Percentiles rank a stretch among this genome's conserved stretches.
Evolutionary conservation across 164 flowering plant genomes (phyloP).

Genomic region (Nelumbo lutea): DNA sequence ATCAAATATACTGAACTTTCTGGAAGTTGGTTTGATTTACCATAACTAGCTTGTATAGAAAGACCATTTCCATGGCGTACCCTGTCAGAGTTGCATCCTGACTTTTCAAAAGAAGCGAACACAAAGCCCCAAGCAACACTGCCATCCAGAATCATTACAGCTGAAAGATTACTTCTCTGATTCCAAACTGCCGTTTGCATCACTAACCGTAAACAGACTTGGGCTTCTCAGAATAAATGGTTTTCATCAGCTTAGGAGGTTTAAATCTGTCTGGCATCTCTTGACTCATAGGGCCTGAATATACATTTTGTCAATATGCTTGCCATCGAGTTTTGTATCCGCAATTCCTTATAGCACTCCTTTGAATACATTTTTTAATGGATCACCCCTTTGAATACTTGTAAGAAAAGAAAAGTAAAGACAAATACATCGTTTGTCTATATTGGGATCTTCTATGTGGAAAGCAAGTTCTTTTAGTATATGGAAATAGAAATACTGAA

Average conservation of each 20-base stretch:
- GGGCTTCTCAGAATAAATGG: neutral
- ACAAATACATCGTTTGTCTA: too few species aligned
- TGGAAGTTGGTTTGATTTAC: conserved; percentile 66
- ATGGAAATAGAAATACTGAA: neutral
- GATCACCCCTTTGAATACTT: neutral
- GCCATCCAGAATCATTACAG: neutral
- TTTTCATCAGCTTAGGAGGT: neutral
- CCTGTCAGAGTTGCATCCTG: conserved; percentile 1
- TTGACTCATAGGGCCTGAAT: neutral
- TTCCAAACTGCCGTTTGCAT: neutral
- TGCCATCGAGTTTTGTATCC: neutral
- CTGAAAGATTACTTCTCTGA: neutral
- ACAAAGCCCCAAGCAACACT: neutral
- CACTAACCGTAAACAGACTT: neutral
- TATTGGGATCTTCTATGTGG: neutral
- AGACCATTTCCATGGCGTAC: neutral
- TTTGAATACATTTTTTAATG: neutral
- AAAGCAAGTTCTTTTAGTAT: neutral
- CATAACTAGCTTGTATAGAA: conserved; percentile 29
- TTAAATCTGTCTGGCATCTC: too few species aligned
- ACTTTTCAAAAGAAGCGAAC: neutral
- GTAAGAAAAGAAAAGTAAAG: too few species aligned
- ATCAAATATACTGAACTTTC: conserved; percentile 24
- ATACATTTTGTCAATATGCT: neutral
- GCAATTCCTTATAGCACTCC: neutral